Conservation (phyloP, 106 monocot genomes). For the Dioscorea zingiberensis region DNA sequence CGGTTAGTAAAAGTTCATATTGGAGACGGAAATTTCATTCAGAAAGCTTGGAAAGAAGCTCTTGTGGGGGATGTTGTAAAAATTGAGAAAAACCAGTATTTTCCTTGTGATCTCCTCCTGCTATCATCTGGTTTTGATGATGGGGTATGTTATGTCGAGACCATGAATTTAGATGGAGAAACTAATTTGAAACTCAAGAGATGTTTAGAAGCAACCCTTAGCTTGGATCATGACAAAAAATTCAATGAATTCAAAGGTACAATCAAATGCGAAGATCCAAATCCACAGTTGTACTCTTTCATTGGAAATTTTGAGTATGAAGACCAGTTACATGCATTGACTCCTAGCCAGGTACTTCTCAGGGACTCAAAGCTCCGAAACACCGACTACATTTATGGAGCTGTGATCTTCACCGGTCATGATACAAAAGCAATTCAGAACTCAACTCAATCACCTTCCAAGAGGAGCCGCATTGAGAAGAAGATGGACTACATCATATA, state of each 20-base stretch:
- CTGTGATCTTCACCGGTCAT: conserved; percentile 13
- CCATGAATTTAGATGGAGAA: conserved; percentile 28
- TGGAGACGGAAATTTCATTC: conserved; percentile 11
- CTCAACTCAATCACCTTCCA: conserved; percentile 17
- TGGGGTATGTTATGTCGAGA: conserved; percentile 22
- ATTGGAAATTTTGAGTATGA: conserved; percentile 15
- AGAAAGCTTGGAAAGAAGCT: conserved; percentile 17
- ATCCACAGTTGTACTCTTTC: conserved; percentile 19
- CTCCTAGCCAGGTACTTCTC: conserved; percentile 14
- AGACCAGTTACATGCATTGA: conserved; percentile 4
- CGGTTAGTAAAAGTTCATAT: conserved; percentile 16
- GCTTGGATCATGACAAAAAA: not conserved
- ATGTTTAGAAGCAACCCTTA: conserved; percentile 11
- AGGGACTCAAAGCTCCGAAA: conserved; percentile 24
- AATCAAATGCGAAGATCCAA: conserved; percentile 18
- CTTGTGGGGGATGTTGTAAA: conserved; percentile 24
- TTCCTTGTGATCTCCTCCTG: conserved; percentile 20
- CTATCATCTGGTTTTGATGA: conserved; percentile 17
- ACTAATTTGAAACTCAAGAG: conserved; percentile 20
- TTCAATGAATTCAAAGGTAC: conserved; percentile 13
- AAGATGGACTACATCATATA: conserved; percentile 23
- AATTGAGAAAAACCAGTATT: conserved; percentile 13
- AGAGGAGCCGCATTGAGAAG: conserved; percentile 16
- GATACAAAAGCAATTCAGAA: conserved; percentile 25
- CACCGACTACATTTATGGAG: conserved; percentile 19